Evolutionary conservation across 495 filamentous ascomycete genomes (phyloP), one percentile per base, ranked within the genome.

Genomic region (Friedmanniomyces simplex): DNA sequence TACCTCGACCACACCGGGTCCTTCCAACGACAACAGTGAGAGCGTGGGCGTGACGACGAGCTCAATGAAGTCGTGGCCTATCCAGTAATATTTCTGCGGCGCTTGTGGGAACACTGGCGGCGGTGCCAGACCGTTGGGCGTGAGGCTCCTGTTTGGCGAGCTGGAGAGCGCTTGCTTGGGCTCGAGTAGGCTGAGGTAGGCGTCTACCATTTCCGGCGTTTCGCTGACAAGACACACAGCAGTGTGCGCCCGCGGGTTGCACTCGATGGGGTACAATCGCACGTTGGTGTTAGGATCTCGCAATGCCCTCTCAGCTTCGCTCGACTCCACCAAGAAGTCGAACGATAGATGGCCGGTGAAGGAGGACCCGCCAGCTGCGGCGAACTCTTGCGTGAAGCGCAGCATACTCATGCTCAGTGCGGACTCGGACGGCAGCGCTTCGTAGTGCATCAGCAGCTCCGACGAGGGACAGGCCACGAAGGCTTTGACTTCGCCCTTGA

Each of bases 291-390:
- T 13, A 25, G 54, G 28, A 42, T 62, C 52, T 0, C 57, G 21
- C 56, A 63, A 2, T 54, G 58, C 57, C 68, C 61, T 8, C 58
- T 60, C 10, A 63, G 64, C 20, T 65, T 69, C 49, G 56, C 60
- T 14, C 30, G 54, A 16, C 55, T 63, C 45, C 7, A 86, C 76
- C 60, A 87, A 69, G 43, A 90, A 78, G 58, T 83, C 78, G 47
- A 90, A 79, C 7, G 76, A 79, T 12, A 89, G 65, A 67, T 91
- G 87, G 4, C 87, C 85, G 0, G 84, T 89, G 64, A 85, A 68
- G 5, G 71, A 62, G 5, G 64, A 62, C 0, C 74, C 77, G 11
- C 68, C 72, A 45, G 73, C 74, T 16, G 61, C 54, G 0, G 79
- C 79, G 59, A 86, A 82, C 14, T 60, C 67, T 34, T 77, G 64